Evolutionary conservation across 768 basidiomycete genomes (phyloP).

Genomic region (Collybiopsis luxurians): DNA sequence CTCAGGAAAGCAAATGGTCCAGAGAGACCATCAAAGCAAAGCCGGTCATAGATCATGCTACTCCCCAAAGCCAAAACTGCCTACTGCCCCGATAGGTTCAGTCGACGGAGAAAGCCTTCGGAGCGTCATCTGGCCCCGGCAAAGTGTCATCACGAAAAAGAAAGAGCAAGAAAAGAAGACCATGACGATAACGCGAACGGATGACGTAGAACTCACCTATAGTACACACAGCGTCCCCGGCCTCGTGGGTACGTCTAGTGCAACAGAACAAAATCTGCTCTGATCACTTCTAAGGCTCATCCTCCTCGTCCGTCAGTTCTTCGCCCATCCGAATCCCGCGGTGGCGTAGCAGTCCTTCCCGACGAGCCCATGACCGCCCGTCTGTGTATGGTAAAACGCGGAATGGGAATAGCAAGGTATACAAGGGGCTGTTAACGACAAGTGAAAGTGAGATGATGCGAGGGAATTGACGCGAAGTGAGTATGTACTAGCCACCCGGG

Average conservation of each 20-base stretch:
- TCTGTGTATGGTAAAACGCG: slow-evolving; percentile 81
- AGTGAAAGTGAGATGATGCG: not conserved
- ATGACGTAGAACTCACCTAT: slow-evolving; percentile 6
- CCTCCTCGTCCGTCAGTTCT: slow-evolving; percentile 86
- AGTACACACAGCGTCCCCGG: not conserved
- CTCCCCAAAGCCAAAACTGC: slow-evolving; percentile 38
- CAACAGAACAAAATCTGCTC: slow-evolving; percentile 15
- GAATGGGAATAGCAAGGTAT: slow-evolving; percentile 81
- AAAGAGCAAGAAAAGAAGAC: slow-evolving; percentile 1
- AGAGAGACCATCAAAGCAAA: too few relatives aligned
- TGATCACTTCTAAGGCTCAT: slow-evolving; percentile 29
- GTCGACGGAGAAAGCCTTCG: slow-evolving; percentile 21
- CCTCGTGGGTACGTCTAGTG: not conserved
- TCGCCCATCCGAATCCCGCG: slow-evolving; percentile 69
- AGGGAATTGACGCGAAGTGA: not conserved
- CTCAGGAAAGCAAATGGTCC: too few relatives aligned
- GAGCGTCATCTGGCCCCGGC: slow-evolving; percentile 92
- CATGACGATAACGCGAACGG: too few relatives aligned
- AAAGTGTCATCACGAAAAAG: slow-evolving; percentile 51
- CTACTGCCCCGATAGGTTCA: too few relatives aligned
- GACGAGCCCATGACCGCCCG: slow-evolving; percentile 77
- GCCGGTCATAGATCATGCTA: slow-evolving; percentile 62
- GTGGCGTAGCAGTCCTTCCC: slow-evolving; percentile 60
- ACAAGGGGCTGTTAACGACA: slow-evolving; percentile 52
- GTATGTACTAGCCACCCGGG: slow-evolving; percentile 73